Base-by-base conservation (phyloP, 2,329 filamentous ascomycete species). In the Phoma herbarum region DNA sequence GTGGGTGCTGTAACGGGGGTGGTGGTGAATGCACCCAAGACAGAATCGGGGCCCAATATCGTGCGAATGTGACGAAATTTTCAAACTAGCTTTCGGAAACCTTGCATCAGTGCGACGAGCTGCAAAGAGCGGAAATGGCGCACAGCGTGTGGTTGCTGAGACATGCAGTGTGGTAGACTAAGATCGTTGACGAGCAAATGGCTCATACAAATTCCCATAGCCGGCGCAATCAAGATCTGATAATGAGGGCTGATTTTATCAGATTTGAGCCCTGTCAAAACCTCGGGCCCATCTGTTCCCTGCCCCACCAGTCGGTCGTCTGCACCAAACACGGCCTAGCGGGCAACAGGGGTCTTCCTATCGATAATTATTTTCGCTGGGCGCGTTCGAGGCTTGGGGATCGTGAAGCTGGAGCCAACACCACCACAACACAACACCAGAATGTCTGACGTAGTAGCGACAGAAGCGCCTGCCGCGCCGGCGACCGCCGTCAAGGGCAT, bases 401-500 rank as follows among this genome's bases (percentile, higher is more conserved):
- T 60, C 37, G 58, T 51, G 53, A 44, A 52, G 41, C 51, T 48
- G 52, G 23, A 35, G 48, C 29, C 48, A 39, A 43, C 35, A 47
- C 46, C 60, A 57, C 63, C 62, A 28, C 22, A 46, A 45, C 50
- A 44, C 28, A 35, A 7, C 26, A 52, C 61, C 46, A 67, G 57
- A 43, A 77, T 77, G 70, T 75, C 73, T 48, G 65, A 69, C 57
- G 49, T 65, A 41, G 60, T 65, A 25, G 61, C 61, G 60, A 64
- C 59, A 23, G 48, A 87, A 82, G 83, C 82, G 28, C 72, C 73
- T 45, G 73, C 73, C 28, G 68, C 77, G 10, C 74, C 76, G 54
- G 71, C 78, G 56, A 62, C 64, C 66, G 50, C 74, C 71, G 67
- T 75, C 73, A 55, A 80, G 79, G 77, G 92, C 63, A 89, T 95